Evolutionary conservation across 2,329 filamentous ascomycete species (phyloP), one percentile per base, ranked within the genome.

Genomic region (Xylariales sp.): DNA sequence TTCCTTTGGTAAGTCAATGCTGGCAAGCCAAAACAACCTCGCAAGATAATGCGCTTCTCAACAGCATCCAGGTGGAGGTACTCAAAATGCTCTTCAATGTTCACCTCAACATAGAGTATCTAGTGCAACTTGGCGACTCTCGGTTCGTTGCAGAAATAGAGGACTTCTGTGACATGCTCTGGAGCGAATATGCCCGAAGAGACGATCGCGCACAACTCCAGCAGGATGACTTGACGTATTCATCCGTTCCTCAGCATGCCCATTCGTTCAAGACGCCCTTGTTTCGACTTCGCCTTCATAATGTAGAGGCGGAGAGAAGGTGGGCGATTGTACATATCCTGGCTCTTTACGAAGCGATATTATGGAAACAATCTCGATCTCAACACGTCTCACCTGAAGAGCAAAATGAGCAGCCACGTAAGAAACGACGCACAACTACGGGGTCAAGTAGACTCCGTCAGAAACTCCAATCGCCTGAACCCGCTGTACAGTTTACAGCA

Each of bases 151-250:
- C 55, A 32, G 61, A 73, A 49, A 41, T 95, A 5, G 78, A 84
- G 48, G 75, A 76, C n/a, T 62, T 96, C 2, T 58, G 82, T 24
- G 82, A 89, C 32, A 70, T 75, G 4, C 64, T 98, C n/a, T 84
- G 83, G 68, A 66, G 67, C 7, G 91, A 96, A 54, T 97, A 97
- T 61, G 72, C 78, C 4, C 82, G 73, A 48, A 76, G 88, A 46
- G 71, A 80, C 25, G 80, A 86, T 35, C 79, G 80, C 44, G 82
- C 86, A 35, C 78, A 83, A 27, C 70, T 97, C 9, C 84, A 88
- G 48, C 65, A 94, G n/a, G 80, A 87, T 46, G 86, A 96, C 52
- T 58, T 96, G 19, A 66, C 72, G 1, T 85, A 86, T 48, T 56
- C 72, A 33, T 51, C 69, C 51, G 58, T 71, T 54, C 51, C 58